Base-by-base conservation (phyloP, 257 asterid genomes). In the Cynanchum wilfordii region DNA sequence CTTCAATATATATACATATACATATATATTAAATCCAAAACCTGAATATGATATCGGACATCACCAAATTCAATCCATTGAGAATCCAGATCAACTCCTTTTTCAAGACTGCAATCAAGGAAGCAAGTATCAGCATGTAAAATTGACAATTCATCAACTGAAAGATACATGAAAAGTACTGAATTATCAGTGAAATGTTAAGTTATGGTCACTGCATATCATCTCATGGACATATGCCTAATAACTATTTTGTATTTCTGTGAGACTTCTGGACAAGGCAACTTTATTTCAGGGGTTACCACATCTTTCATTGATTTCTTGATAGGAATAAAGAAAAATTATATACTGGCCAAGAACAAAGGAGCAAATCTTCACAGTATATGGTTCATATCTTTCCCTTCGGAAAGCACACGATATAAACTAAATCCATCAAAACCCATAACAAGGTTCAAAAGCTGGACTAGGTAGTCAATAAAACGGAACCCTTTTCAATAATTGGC, bases 1-100 rank as follows among this genome's bases (percentile, higher is more conserved):
- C 25, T 5, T 63, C 40, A 42, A 10, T 42, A 58, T 5, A 9
- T 33, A 33, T 33, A 3, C 3, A 33, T n/a, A 29, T 13, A 24
- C 3, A n/a, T 19, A 72, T 6, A 63, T 17, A 24, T 25, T 10
- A 13, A 17, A 64, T 54, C 51, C 20, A 63, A 59, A 19, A 93
- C 98, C 98, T 88, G 98, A 82, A 87, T 82, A 78, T 91, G 98
- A 83, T 87, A 94, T 65, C 97, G 96, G 68, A 94, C 85, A 85
- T 94, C 98, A 73, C 82, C 96, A 79, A 94, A 94, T 79, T 94
- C 96, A 79, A 87, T 85, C 96, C 96, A 94, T 78, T 89, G 93
- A 84, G 93, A 84, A 75, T 91, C 98, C 73, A 94, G 79, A 76
- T 94, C 98, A 82, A 86, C 87, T 79, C 96, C 98, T 83, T 91